Evolutionary conservation across 768 basidiomycete species (phyloP).

Genomic region (Brasilioporus rufonigricans): DNA sequence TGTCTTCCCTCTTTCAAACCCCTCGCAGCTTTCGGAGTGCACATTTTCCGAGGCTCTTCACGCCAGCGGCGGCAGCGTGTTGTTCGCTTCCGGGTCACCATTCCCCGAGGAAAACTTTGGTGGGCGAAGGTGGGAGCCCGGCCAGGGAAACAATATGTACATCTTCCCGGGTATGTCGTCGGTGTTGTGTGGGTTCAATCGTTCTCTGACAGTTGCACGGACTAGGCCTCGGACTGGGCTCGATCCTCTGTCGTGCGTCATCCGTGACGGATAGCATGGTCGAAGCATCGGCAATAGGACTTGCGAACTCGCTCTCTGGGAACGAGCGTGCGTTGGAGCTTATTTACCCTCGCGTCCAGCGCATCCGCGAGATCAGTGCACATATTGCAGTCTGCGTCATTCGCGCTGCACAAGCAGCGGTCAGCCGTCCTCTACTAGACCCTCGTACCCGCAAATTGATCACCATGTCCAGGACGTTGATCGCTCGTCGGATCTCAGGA

Average conservation of each 20-base stretch:
- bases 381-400: conserved; percentile 74
- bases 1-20: conserved; percentile 92
- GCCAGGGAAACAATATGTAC: conserved; percentile 96
- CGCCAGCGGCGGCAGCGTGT: conserved; percentile 68
- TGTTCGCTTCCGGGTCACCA: conserved; percentile 89
- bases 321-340: conserved; percentile 67
- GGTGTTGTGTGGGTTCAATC: neutral
- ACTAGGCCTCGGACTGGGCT: conserved; percentile 58
- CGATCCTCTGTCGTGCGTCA: conserved; percentile 66
- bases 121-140: conserved; percentile 62
- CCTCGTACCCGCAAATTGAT: conserved; percentile 14
- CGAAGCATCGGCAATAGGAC: conserved; percentile 79
- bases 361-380: conserved; percentile 84
- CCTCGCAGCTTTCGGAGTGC: conserved; percentile 77
- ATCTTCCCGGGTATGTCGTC: conserved; percentile 58
- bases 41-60: conserved; percentile 73
- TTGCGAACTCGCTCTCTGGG: conserved; percentile 67
- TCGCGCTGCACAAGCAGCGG: conserved; percentile 74
- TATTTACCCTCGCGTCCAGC: conserved; percentile 80
- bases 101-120: conserved; percentile 64
- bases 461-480: conserved; percentile 49
- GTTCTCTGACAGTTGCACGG: conserved; percentile 1
- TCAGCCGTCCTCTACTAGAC: conserved; percentile 36
- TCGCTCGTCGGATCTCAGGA: conserved; percentile 49
- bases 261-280: conserved; percentile 85